Evolutionary conservation across 192 early-diverging fungal genomes (phyloP).

Genomic region (Entomortierella parvispora): DNA sequence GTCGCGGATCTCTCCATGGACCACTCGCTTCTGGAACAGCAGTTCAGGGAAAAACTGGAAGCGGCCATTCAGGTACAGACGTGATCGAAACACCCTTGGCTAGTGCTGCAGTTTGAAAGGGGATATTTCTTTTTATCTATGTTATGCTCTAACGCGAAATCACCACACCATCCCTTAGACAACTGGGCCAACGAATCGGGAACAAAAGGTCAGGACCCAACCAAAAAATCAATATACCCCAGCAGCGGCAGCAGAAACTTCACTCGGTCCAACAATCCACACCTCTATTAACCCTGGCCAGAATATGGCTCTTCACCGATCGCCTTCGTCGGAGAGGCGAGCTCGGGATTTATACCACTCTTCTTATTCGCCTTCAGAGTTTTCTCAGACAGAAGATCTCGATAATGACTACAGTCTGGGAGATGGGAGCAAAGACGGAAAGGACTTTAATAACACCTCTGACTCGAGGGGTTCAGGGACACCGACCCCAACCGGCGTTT

Average conservation of each 20-base stretch:
- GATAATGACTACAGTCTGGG: conserved; percentile 1
- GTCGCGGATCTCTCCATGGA: conserved; percentile 6
- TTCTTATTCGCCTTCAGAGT: conserved; percentile 44
- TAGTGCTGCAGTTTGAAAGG: not conserved
- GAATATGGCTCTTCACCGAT: not conserved
- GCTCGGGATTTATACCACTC: conserved; percentile 23
- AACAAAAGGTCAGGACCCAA: too few species aligned
- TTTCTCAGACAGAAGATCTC: conserved; percentile 10
- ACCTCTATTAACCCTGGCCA: too few species aligned
- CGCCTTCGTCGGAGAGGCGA: not conserved
- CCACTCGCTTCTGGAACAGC: conserved; percentile 10
- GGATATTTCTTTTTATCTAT: not conserved
- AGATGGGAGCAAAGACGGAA: not conserved
- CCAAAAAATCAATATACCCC: too few species aligned
- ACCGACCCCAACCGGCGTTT: too few species aligned
- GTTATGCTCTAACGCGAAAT: not conserved
- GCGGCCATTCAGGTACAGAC: not conserved
- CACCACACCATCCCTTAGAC: too few species aligned
- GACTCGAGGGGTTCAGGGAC: conserved; percentile 8
- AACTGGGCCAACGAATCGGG: too few species aligned
- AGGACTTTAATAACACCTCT: conserved; percentile 19
- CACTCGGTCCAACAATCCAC: not conserved
- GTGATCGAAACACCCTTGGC: not conserved
- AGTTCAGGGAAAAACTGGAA: conserved; percentile 6
- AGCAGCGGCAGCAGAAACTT: not conserved